These are phyloP conservation scores for Pseudogymnoascus verrucosus DNA, from an alignment of 2,329 filamentous ascomycete species.

Conservation along the genomic window DNA sequence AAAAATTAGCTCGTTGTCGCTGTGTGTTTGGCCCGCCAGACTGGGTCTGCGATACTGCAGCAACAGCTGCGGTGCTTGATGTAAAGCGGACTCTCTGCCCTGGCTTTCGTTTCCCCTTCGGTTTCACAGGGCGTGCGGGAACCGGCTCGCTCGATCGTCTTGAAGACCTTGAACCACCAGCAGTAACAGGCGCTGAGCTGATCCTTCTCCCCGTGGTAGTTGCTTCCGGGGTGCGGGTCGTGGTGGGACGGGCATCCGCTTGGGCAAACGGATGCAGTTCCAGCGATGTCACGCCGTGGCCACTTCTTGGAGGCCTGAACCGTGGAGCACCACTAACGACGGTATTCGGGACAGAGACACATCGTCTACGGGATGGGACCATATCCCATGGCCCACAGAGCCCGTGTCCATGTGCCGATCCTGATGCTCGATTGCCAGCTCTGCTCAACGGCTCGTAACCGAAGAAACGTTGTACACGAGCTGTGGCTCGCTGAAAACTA, in stretches of 20 bases:
- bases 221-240: background rate
- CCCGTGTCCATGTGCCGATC: background rate
- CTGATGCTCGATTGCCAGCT: constrained; percentile 12
- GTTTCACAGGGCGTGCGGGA: background rate
- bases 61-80: background rate
- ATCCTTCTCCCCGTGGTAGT: background rate
- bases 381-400: background rate
- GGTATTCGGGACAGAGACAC: background rate
- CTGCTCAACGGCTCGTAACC: constrained; percentile 10
- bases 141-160: background rate
- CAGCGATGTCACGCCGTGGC: constrained; percentile 20
- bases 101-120: constrained; percentile 5
- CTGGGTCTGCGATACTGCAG: background rate
- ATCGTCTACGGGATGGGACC: background rate
- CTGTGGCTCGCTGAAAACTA: constrained; percentile 7
- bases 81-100: constrained; percentile 3
- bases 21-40: background rate
- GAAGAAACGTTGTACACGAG: constrained; percentile 11
- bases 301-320: constrained; percentile 26
- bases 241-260: background rate
- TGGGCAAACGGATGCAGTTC: constrained; percentile 24
- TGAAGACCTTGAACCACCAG: background rate
- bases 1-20: background rate
- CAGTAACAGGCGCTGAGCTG: background rate
- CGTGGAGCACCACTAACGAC: constrained; percentile 16